Evolutionary conservation across 768 basidiomycete genomes (phyloP).

Genomic region (Mycena rebaudengoi): DNA sequence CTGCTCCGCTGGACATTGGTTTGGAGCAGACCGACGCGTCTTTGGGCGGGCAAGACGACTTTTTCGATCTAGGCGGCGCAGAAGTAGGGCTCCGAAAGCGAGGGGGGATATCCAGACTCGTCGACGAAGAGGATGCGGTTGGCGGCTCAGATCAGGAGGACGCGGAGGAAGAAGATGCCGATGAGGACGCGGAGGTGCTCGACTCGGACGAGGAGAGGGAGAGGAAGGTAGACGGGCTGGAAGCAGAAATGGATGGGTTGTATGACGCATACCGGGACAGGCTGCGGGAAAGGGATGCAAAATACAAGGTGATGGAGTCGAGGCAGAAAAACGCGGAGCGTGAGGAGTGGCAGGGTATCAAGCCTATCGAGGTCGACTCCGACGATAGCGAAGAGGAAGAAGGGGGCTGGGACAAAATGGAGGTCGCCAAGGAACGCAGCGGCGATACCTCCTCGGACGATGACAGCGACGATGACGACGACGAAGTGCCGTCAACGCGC

Average conservation of each 20-base stretch:
- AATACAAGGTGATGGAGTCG: slow-evolving; percentile 84
- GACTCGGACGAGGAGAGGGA: slow-evolving; percentile 79
- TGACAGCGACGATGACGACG: slow-evolving; percentile 48
- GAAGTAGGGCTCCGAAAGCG: slow-evolving; percentile 53
- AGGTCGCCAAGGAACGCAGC: slow-evolving; percentile 58
- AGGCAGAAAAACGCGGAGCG: slow-evolving; percentile 75
- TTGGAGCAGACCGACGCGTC: slow-evolving; percentile 82
- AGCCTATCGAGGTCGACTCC: slow-evolving; percentile 45
- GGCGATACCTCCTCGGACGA: slow-evolving; percentile 62
- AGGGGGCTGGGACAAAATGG: slow-evolving; percentile 79
- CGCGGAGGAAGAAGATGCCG: slow-evolving; percentile 37
- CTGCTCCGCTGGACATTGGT: slow-evolving; percentile 96
- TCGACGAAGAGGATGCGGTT: slow-evolving; percentile 54
- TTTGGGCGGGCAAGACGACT: slow-evolving; percentile 83
- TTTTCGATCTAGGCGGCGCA: slow-evolving; percentile 83
- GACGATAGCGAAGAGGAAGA: slow-evolving; percentile 56
- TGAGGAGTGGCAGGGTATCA: slow-evolving; percentile 86
- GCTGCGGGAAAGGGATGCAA: slow-evolving; percentile 84
- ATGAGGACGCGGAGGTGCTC: slow-evolving; percentile 51
- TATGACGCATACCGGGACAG: slow-evolving; percentile 89
- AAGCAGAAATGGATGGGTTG: slow-evolving; percentile 87
- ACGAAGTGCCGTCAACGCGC: slow-evolving; percentile 36
- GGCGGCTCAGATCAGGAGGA: slow-evolving; percentile 54
- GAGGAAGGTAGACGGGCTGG: slow-evolving; percentile 66
- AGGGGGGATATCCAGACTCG: slow-evolving; percentile 47